phyloP scores from a whole-genome alignment of 1,139 yeast species.

The Debaryomyces fabryi region DNA sequence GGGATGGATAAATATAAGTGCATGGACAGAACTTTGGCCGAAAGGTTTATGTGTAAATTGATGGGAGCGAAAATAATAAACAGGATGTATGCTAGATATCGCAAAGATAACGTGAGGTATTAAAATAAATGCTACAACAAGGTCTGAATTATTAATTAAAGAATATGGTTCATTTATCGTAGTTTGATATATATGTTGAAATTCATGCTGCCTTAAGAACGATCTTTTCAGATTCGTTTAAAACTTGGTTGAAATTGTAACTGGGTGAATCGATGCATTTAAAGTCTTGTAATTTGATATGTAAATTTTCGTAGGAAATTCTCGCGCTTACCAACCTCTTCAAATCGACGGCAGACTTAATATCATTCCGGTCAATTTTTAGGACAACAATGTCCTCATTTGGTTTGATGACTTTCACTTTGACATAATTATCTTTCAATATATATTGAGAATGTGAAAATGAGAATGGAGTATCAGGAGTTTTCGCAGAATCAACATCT shows the following conservation, averaged over 20 bases:
- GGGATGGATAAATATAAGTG: not conserved
- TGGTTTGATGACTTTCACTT: conserved; percentile 33
- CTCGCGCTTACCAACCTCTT: conserved; percentile 31
- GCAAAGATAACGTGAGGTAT: not conserved
- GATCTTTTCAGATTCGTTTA: conserved; percentile 24
- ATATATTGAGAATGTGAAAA: not conserved
- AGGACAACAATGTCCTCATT: conserved; percentile 33
- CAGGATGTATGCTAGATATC: not conserved
- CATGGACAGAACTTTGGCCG: no score
- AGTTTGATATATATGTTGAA: not conserved
- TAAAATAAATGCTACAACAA: not conserved
- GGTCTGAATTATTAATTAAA: not conserved
- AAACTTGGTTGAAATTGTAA: conserved; percentile 27
- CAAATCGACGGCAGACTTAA: conserved; percentile 29
- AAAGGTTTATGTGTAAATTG: not conserved
- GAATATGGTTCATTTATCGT: not conserved
- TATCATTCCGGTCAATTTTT: conserved; percentile 28
- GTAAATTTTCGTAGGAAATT: conserved; percentile 30
- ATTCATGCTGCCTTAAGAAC: conserved; percentile 19
- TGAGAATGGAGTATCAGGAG: conserved; percentile 2
- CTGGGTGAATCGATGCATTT: conserved; percentile 31
- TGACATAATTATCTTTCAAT: conserved; percentile 16
- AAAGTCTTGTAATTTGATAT: conserved; percentile 27
- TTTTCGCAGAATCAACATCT: not conserved
- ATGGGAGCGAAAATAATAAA: not conserved